phyloP scores from a whole-genome alignment of 306 rosid species.

The Biancaea sappan region DNA sequence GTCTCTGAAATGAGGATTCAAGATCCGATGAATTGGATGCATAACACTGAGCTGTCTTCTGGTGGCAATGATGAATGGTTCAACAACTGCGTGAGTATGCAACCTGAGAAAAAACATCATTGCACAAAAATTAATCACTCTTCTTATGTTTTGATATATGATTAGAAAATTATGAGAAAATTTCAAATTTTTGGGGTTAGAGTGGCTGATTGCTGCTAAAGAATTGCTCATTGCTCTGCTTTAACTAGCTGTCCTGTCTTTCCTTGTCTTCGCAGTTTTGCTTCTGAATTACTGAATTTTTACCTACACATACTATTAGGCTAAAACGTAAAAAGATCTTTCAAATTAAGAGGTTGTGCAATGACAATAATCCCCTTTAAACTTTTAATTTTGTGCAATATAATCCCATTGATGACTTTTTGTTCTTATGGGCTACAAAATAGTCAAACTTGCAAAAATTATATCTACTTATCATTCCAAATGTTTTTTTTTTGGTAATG shows the following conservation, averaged over 20 bases:
- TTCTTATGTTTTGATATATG: neutral
- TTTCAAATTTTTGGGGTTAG: neutral
- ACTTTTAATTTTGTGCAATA: no score
- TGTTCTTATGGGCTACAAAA: no score
- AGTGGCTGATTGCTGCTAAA: neutral
- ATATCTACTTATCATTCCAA: no score
- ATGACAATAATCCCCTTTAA: no score
- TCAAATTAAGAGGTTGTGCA: no score
- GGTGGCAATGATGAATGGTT: conserved; percentile 85
- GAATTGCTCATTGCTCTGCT: neutral
- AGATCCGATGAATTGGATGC: conserved; percentile 70
- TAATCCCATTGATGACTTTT: no score
- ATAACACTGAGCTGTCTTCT: conserved; percentile 70
- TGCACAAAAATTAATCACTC: neutral
- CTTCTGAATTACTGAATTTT: neutral
- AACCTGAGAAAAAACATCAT: conserved; percentile 50
- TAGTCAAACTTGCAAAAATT: no score
- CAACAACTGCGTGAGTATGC: conserved; percentile 72
- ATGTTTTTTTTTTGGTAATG: no score
- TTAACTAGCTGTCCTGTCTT: neutral
- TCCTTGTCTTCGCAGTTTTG: neutral
- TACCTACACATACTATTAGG: no score
- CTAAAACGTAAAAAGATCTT: no score
- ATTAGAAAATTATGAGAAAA: neutral
- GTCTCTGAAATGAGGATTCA: conserved; percentile 79